phyloP scores from a whole-genome alignment of 495 filamentous ascomycete species.

The Hypoxylon crocopeplum region DNA sequence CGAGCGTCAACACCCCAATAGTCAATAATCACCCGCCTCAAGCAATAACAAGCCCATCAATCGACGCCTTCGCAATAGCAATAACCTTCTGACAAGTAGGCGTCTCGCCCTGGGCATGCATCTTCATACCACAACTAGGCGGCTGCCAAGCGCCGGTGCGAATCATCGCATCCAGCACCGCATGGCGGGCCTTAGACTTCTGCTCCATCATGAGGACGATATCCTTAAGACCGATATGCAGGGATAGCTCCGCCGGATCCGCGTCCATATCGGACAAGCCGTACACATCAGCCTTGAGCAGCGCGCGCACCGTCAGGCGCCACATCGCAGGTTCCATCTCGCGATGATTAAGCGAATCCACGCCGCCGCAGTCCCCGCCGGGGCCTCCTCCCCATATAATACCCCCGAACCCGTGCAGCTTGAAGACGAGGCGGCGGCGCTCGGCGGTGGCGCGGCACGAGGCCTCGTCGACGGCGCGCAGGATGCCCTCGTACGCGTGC shows the following conservation, averaged over 20 bases:
- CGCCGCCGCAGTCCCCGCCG: conserved; percentile 21
- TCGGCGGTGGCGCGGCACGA: conserved; percentile 45
- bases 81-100: conserved; percentile 56
- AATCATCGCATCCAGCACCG: conserved; percentile 46
- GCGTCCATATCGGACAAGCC: conserved; percentile 43
- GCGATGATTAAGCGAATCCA: conserved; percentile 33
- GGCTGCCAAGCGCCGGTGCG: conserved; percentile 32
- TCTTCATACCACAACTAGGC: conserved; percentile 14
- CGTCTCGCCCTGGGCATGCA: conserved; percentile 31
- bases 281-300: conserved; percentile 61
- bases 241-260: not conserved
- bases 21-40: conserved; percentile 35
- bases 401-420: conserved; percentile 54
- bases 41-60: conserved; percentile 57
- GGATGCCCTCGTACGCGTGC: conserved; percentile 60
- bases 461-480: conserved; percentile 54
- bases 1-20: too few species aligned
- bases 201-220: conserved; percentile 59
- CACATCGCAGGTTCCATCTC: conserved; percentile 56
- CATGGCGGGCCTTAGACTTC: conserved; percentile 49
- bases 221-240: conserved; percentile 56
- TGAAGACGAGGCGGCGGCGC: conserved; percentile 50
- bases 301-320: conserved; percentile 56
- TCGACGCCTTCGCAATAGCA: conserved; percentile 54
- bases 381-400: conserved; percentile 44